Evolutionary conservation across 1,284 basidiomycete species (phyloP), one percentile per base, ranked within the genome.

Genomic region (Ceratobasidium sp.): DNA sequence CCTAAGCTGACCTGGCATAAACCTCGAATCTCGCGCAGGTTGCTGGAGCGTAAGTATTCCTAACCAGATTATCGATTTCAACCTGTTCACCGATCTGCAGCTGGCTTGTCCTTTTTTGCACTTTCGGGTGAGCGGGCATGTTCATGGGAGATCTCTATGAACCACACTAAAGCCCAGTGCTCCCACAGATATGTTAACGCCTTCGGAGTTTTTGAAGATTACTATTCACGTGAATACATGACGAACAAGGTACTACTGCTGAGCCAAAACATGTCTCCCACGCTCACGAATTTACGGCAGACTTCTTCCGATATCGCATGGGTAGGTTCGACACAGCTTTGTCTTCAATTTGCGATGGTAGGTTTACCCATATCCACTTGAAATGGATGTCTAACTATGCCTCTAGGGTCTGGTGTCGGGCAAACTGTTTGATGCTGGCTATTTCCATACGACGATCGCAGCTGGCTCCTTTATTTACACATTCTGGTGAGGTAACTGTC

Each of bases 131-230:
- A 14, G 53, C 46, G 4, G 39, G 30, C 50, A 30, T 34, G n/a
- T 5, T 69, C 32, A n/a, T n/a, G n/a, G n/a, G n/a, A n/a, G n/a
- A n/a, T n/a, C n/a, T n/a, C n/a, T n/a, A n/a, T n/a, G n/a, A n/a
- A n/a, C 53, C 30, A 21, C 16, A 30, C 6, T 14, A 18, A 18
- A 0, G 36, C 21, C 36, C 3, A 70, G 59, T 36, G 67, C 16
- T 10, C 16, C n/a, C 18, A 36, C 18, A 69, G 65, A 34, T 69
- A 69, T 41, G 45, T 39, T 3, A 71, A 71, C 30, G 69, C 69
- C 10, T 71, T 71, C 52, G 69, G 69, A 14, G 69, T 71, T n/a
- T 71, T 26, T 28, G 55, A 71, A 28, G 69, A 71, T 50, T 71
- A 59, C 14, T 71, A 71, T 50, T 26, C 57, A 12, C 28, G 69